A percentile compares a stretch with the other conserved stretches of the same genome.
These are phyloP conservation scores for Peronospora farinosa DNA, from an alignment of 352 stramenopile genomes.

Conservation along the genomic window DNA sequence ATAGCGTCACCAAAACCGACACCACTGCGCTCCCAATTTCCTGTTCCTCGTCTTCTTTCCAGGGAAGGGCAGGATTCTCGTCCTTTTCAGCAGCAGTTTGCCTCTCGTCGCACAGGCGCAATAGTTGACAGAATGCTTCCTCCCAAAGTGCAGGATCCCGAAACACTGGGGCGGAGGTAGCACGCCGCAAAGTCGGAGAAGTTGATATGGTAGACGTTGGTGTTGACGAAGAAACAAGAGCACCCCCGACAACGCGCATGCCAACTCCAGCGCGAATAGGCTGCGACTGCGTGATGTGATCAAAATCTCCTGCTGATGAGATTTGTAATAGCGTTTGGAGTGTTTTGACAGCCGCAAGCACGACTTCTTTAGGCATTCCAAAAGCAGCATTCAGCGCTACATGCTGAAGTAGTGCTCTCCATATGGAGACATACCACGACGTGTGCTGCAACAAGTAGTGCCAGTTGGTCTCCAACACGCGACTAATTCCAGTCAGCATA, in stretches of 20 bases:
- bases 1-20: constrained; percentile 65
- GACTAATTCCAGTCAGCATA: constrained; percentile 90
- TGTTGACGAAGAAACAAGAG: constrained; percentile 48
- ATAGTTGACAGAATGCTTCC: constrained; percentile 53
- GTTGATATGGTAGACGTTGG: constrained; percentile 14
- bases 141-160: constrained; percentile 63
- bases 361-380: constrained; percentile 70
- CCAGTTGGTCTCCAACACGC: constrained; percentile 88
- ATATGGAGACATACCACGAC: constrained; percentile 59
- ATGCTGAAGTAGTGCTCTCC: constrained; percentile 53
- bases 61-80: constrained; percentile 10
- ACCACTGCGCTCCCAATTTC: constrained; percentile 78
- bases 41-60: constrained; percentile 72
- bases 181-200: constrained; percentile 18
- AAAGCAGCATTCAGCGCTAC: constrained; percentile 48
- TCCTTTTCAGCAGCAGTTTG: constrained; percentile 22
- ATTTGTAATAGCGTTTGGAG: constrained; percentile 82
- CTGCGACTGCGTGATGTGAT: constrained; percentile 62
- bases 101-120: constrained; percentile 50
- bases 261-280: constrained; percentile 77
- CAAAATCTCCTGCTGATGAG: constrained; percentile 60
- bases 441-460: constrained; percentile 53
- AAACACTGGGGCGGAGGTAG: constrained; percentile 17
- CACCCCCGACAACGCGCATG: constrained; percentile 88
- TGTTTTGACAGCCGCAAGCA: constrained; percentile 63